A percentile compares a stretch with the other conserved stretches of the same genome.
phyloP scores from a whole-genome alignment of 2,329 filamentous ascomycete genomes.

The Aspergillus oerlinghausenensis region DNA sequence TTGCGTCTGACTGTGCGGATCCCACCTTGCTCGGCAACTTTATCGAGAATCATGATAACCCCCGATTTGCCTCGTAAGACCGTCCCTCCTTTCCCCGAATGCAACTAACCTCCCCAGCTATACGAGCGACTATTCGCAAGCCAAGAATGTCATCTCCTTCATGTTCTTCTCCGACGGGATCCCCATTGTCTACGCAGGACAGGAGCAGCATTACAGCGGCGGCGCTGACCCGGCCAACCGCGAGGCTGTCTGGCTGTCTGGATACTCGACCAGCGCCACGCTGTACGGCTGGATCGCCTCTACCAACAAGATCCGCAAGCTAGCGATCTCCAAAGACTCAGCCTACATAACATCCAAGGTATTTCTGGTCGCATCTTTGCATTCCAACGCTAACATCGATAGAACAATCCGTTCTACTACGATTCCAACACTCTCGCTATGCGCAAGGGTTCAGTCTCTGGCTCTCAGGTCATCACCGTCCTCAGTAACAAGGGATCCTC shows the following conservation, averaged over 20 bases:
- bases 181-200: conserved; percentile 61
- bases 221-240: conserved; percentile 47
- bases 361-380: neutral
- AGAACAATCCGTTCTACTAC: conserved; percentile 39
- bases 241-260: conserved; percentile 55
- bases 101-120: neutral
- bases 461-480: conserved; percentile 35
- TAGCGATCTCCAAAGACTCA: conserved; percentile 32
- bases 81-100: neutral
- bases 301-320: conserved; percentile 48
- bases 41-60: conserved; percentile 57
- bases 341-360: conserved; percentile 37
- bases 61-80: conserved; percentile 45
- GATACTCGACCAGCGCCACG: conserved; percentile 43
- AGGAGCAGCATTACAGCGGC: conserved; percentile 57
- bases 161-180: conserved; percentile 57
- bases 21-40: conserved; percentile 50
- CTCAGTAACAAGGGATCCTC: conserved; percentile 38
- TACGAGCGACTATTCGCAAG: conserved; percentile 35
- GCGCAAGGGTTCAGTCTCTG: conserved; percentile 34
- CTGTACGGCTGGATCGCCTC: conserved; percentile 46
- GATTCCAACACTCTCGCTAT: conserved; percentile 42
- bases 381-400: neutral
- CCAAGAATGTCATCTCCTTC: conserved; percentile 59
- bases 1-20: conserved; percentile 34